Evolutionary conservation across 2,329 filamentous ascomycete species (phyloP), one percentile per base, ranked within the genome.

Genomic region (Xylaria polymorpha): DNA sequence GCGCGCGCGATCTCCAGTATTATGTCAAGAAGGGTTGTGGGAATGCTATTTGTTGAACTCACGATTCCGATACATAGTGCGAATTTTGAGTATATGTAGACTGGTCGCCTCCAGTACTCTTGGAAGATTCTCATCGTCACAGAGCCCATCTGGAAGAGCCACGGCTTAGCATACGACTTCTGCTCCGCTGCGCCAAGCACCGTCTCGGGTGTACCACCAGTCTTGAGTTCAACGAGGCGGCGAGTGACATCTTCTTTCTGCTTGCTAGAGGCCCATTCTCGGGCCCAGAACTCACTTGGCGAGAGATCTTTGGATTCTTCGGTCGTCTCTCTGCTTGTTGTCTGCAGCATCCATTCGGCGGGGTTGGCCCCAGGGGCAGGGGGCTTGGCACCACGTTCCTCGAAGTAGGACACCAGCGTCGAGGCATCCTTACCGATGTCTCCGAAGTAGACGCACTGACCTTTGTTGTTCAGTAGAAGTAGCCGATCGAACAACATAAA

Each of bases 401-500:
- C 46, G 20, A 50, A 50, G 7, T 50, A 50, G 9, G 1, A 4
- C 3, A 25, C 5, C 8, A 50, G 3, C 1, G 20, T 50, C 3
- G 46, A 25, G 4, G 20, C 20, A 15, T 25, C 12, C 2, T 10
- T 1, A 5, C 46, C 46, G 3, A 50, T 25, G 5, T 50, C 46
- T 6, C 46, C 46, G 12, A 50, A 50, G 9, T 50, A 50, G 3
- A 50, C 46, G 9, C 8, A 1, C 20, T 12, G 3, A 25, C 20
- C 22, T 29, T 29, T 29, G 25, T 29, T 29, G 25, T 29, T 29
- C 9, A 50, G 9, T 12, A 50, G 20, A 14, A 50, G 8, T 5
- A 50, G 12, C 9, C 46, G 87, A 76, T 94, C 92, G 77, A 95
- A 97, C 67, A 92, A 90, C 77, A 95, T 91, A 83, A 97, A 97